Evolutionary conservation across 129 eudicot genomes (phyloP).

Genomic region (Artemisia annua): DNA sequence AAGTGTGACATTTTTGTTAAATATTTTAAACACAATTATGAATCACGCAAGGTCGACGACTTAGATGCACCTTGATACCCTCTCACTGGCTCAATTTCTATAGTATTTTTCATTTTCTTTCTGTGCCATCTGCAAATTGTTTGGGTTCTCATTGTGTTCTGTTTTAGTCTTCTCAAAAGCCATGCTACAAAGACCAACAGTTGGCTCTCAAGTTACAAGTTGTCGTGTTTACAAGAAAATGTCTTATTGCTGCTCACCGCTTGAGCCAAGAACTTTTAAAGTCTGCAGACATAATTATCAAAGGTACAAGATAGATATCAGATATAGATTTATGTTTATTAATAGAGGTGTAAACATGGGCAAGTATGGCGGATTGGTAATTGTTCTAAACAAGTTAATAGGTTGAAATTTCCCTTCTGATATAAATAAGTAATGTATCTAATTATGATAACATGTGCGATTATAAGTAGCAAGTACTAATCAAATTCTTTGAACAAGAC

Average conservation of each 20-base stretch:
- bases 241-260: conserved; percentile 67
- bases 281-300: conserved; percentile 69
- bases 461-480: too few relatives aligned
- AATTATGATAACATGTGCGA: too few relatives aligned
- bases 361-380: too few relatives aligned
- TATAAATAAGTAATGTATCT: too few relatives aligned
- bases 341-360: too few relatives aligned
- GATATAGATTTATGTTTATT: too few relatives aligned
- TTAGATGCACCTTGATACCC: background rate
- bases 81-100: background rate
- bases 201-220: conserved; percentile 80
- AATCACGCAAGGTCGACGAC: background rate
- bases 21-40: background rate
- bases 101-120: background rate
- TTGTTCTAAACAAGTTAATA: too few relatives aligned
- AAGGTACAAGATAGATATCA: conserved; percentile 38
- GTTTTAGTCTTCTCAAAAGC: conserved; percentile 68
- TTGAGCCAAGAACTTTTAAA: conserved; percentile 75
- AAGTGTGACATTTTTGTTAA: background rate
- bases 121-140: background rate
- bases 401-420: too few relatives aligned
- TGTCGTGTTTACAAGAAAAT: conserved; percentile 79
- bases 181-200: conserved; percentile 72
- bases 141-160: background rate
- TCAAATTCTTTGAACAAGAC: too few relatives aligned